Conservation (phyloP, 345 rosid species). For the Pistacia vera region DNA sequence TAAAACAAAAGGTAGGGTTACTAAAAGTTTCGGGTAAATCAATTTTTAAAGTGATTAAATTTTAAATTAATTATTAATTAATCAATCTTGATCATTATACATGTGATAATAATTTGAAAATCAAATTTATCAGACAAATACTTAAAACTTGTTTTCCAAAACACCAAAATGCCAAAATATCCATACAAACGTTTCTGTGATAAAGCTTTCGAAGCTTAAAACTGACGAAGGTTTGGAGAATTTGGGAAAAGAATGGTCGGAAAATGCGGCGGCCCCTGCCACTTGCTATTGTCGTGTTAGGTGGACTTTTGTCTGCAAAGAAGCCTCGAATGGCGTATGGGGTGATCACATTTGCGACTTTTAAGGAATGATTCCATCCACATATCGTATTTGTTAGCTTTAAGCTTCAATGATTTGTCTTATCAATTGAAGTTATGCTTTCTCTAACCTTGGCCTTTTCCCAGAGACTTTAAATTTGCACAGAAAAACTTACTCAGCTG, state of each 20-base stretch:
- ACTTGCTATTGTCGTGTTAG: neutral
- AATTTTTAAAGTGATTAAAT: too few relatives aligned
- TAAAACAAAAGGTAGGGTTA: too few relatives aligned
- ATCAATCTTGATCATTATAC: too few relatives aligned
- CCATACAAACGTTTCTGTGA: neutral
- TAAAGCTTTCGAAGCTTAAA: slow-evolving; percentile 8
- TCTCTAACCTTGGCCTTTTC: neutral
- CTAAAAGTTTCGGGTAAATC: too few relatives aligned
- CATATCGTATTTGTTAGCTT: neutral
- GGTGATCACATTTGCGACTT: neutral
- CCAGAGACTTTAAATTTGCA: neutral
- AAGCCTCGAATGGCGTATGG: neutral
- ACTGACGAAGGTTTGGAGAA: too few relatives aligned
- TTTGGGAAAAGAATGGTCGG: neutral
- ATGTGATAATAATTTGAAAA: too few relatives aligned
- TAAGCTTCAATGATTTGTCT: slow-evolving; percentile 8
- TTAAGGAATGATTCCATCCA: neutral
- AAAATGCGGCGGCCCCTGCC: slow-evolving; percentile 10
- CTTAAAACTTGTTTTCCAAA: too few relatives aligned
- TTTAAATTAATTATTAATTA: neutral
- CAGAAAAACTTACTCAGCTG: neutral
- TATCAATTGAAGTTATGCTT: neutral
- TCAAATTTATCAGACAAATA: too few relatives aligned
- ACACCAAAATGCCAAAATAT: too few relatives aligned
- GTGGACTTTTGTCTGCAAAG: slow-evolving; percentile 2